Conservation (phyloP, 176 grass and related monocot species). For the Bonia amplexicaulis region DNA sequence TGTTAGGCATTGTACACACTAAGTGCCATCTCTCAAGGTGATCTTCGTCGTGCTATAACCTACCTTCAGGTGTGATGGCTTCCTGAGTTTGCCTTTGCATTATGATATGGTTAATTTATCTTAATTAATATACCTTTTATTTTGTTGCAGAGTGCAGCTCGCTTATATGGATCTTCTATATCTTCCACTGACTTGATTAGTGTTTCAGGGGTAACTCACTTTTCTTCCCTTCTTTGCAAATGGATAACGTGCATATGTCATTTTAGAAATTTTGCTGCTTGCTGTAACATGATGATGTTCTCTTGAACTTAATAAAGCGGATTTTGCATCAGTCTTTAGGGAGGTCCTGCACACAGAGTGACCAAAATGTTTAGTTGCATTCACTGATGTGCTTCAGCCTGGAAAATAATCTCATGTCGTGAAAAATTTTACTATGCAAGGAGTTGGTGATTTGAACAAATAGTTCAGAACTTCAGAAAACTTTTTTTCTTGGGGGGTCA, state of each 20-base stretch:
- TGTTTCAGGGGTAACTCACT: slow-evolving; percentile 88
- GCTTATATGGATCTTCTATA: slow-evolving; percentile 85
- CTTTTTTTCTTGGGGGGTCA: not conserved
- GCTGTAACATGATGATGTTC: slow-evolving; percentile 16
- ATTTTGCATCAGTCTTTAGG: not conserved
- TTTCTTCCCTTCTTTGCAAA: slow-evolving; percentile 8
- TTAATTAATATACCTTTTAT: not conserved
- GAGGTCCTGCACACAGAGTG: not conserved
- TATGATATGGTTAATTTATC: not conserved
- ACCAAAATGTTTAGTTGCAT: not conserved
- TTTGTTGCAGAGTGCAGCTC: slow-evolving; percentile 84
- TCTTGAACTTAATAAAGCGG: not conserved
- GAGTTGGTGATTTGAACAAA: slow-evolving; percentile 7
- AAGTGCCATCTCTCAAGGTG: slow-evolving; percentile 89
- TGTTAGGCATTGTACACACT: slow-evolving; percentile 73
- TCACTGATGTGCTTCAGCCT: not conserved
- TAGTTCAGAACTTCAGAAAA: not conserved
- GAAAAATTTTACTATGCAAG: slow-evolving; percentile 2
- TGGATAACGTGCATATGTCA: not conserved
- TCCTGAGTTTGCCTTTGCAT: not conserved
- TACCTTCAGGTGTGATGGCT: slow-evolving; percentile 80
- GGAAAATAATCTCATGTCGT: not conserved
- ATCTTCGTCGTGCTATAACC: slow-evolving; percentile 96
- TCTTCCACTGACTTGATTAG: slow-evolving; percentile 84
- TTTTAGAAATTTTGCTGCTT: slow-evolving; percentile 2